Evolutionary conservation across 495 filamentous ascomycete genomes (phyloP).

Genomic region (Neurospora sp.): DNA sequence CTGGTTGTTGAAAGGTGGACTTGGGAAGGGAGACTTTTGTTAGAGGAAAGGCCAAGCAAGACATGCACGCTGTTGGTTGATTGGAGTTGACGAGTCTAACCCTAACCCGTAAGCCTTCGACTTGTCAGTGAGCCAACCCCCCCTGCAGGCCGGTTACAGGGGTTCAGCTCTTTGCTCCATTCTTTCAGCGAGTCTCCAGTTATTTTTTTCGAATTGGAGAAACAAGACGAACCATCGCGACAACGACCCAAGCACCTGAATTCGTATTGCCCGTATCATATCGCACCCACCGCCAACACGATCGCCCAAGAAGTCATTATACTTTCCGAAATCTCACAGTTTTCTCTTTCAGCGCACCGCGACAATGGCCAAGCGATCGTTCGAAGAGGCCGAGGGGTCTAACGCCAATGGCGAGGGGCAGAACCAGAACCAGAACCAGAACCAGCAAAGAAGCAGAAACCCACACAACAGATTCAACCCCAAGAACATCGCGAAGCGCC

Average conservation of each 20-base stretch:
- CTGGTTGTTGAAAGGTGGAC: neutral
- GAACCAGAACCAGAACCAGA: constrained; percentile 2
- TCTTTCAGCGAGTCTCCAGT: neutral
- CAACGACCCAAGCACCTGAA: neutral
- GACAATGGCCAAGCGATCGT: constrained; percentile 12
- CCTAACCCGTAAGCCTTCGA: neutral
- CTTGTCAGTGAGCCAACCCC: neutral
- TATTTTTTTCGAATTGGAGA: neutral
- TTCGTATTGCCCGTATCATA: neutral
- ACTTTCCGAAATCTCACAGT: neutral
- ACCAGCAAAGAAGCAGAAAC: constrained; percentile 2
- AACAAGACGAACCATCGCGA: neutral
- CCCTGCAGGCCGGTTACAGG: neutral
- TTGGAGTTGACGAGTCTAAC: neutral
- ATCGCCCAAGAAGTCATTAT: neutral
- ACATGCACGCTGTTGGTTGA: too few relatives aligned
- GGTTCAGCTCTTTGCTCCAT: neutral
- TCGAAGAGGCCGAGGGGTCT: constrained; percentile 14
- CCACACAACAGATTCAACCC: neutral
- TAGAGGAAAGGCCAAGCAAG: too few relatives aligned
- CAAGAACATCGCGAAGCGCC: constrained; percentile 18
- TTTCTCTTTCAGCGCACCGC: neutral
- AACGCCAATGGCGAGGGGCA: constrained; percentile 2
- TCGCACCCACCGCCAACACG: neutral
- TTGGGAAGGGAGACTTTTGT: neutral